Evolutionary conservation across 2,329 filamentous ascomycete genomes (phyloP).

Genomic region (Pseudogymnoascus destructans): DNA sequence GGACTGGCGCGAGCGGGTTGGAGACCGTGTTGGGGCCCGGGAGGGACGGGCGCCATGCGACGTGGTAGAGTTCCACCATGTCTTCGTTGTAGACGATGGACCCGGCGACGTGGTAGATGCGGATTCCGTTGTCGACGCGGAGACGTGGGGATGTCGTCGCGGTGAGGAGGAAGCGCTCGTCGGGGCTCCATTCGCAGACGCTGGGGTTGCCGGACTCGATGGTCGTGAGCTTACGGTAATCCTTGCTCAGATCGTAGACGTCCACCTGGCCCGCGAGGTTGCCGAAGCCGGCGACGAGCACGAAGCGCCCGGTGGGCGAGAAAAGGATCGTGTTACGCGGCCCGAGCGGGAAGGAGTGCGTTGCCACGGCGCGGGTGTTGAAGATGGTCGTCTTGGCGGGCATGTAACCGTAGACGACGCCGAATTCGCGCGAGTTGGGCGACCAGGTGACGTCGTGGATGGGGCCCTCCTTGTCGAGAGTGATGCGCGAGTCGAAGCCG

Average conservation of each 20-base stretch:
- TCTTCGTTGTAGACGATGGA: conserved; percentile 90
- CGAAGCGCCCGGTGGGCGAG: conserved; percentile 85
- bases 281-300: conserved; percentile 89
- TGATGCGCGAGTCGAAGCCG: conserved; percentile 81
- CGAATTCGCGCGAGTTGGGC: conserved; percentile 93
- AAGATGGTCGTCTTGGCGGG: conserved; percentile 98
- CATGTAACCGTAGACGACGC: conserved; percentile 96
- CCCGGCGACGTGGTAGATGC: conserved; percentile 86
- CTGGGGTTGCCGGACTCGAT: conserved; percentile 94
- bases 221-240: conserved; percentile 82
- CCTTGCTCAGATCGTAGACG: conserved; percentile 89
- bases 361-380: conserved; percentile 71
- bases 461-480: conserved; percentile 90
- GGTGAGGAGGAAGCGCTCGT: conserved; percentile 89
- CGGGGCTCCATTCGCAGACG: conserved; percentile 93
- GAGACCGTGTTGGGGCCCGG: conserved; percentile 38
- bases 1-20: conserved; percentile 62
- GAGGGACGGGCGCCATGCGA: conserved; percentile 65
- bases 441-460: conserved; percentile 99
- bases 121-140: conserved; percentile 91
- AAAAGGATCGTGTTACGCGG: conserved; percentile 93
- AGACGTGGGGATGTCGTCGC: conserved; percentile 94
- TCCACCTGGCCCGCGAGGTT: conserved; percentile 97
- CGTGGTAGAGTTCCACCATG: conserved; percentile 86
- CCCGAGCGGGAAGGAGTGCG: conserved; percentile 72